A percentile compares a stretch with the other conserved stretches of the same genome.
phyloP scores from a whole-genome alignment of 345 rosid species.

The Firmiana major region DNA sequence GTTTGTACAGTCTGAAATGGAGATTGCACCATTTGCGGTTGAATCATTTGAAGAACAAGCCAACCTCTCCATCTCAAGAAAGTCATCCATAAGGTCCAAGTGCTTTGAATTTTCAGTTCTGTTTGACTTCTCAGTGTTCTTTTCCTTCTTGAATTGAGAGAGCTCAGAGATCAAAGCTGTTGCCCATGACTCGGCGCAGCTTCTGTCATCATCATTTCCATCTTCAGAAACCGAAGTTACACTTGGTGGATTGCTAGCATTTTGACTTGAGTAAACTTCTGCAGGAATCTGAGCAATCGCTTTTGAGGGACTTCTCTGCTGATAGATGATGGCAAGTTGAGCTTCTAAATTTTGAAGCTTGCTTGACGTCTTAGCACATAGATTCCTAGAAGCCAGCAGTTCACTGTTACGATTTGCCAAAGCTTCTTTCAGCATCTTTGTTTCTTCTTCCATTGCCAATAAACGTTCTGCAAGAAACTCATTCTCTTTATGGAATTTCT shows the following conservation, averaged over 20 bases:
- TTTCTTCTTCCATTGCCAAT: constrained; percentile 91
- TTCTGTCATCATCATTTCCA: constrained; percentile 74
- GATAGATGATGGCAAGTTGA: constrained; percentile 39
- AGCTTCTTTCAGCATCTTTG: constrained; percentile 98
- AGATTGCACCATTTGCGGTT: constrained; percentile 31
- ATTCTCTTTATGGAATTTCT: constrained; percentile 71
- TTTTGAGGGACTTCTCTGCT: constrained; percentile 49
- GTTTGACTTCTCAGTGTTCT: constrained; percentile 34
- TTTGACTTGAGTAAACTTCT: constrained; percentile 58
- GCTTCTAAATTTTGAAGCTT: constrained; percentile 75
- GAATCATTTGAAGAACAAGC: constrained; percentile 58
- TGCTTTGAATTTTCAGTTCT: constrained; percentile 48
- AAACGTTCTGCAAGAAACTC: constrained; percentile 78
- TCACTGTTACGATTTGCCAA: constrained; percentile 91
- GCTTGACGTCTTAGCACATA: constrained; percentile 77
- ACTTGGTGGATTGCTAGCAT: constrained; percentile 77
- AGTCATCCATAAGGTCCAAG: constrained; percentile 95
- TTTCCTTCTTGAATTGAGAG: constrained; percentile 58
- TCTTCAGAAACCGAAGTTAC: constrained; percentile 84
- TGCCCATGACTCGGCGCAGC: constrained; percentile 76
- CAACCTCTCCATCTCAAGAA: constrained; percentile 96
- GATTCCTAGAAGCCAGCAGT: constrained; percentile 84
- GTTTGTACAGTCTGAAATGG: constrained; percentile 32
- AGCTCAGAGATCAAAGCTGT: constrained; percentile 51
- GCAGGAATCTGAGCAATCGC: constrained; percentile 43